Evolutionary conservation across 495 filamentous ascomycete genomes (phyloP).

Genomic region (Venustampulla echinocandica): DNA sequence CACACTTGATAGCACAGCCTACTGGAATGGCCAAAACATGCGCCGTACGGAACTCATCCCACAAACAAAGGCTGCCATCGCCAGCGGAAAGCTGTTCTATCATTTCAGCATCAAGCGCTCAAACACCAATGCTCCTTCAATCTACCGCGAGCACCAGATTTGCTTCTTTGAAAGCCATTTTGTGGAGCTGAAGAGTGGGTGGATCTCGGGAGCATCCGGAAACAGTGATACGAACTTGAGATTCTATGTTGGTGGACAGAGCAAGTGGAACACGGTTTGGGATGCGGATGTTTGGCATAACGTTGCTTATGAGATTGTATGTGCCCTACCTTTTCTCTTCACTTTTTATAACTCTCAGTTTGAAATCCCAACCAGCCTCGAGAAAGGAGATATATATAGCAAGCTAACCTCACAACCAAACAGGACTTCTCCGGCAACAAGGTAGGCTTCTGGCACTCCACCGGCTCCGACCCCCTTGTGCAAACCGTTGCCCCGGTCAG

Average conservation of each 20-base stretch:
- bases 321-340: conserved; percentile 2
- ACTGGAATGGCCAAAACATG: conserved; percentile 52
- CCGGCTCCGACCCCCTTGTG: conserved; percentile 46
- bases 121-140: conserved; percentile 49
- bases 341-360: neutral
- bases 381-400: too few species aligned
- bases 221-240: conserved; percentile 38
- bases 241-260: conserved; percentile 44
- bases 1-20: conserved; percentile 54
- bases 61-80: conserved; percentile 39
- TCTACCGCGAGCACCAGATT: conserved; percentile 62
- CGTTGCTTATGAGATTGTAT: conserved; percentile 45
- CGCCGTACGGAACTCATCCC: conserved; percentile 56
- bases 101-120: conserved; percentile 59
- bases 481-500: conserved; percentile 48
- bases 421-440: conserved; percentile 50
- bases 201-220: conserved; percentile 49
- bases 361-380: too few species aligned
- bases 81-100: neutral
- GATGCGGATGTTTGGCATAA: conserved; percentile 61
- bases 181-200: conserved; percentile 67
- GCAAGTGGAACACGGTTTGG: conserved; percentile 44
- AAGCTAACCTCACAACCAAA: too few species aligned
- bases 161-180: conserved; percentile 71
- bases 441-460: conserved; percentile 63